Conservation (phyloP, 345 rosid species). For the Eucalyptus erythrocorys region DNA sequence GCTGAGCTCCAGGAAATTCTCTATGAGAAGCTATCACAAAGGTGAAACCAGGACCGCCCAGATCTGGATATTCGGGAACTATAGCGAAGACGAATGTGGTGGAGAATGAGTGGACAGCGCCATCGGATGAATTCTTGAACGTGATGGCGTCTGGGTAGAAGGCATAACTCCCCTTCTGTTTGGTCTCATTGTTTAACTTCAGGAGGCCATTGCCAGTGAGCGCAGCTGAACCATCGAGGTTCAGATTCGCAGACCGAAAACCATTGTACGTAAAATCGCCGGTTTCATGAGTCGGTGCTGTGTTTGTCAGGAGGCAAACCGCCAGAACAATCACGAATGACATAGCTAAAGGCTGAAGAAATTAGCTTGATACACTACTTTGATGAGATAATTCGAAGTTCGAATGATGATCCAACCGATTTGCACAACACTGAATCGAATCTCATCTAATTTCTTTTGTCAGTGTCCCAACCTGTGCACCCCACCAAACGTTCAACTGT, state of each 20-base stretch:
- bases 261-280: not conserved
- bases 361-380: not conserved
- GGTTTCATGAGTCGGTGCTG: not conserved
- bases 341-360: not conserved
- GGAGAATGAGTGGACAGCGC: not conserved
- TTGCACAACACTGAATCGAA: too few relatives aligned
- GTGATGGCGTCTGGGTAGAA: not conserved
- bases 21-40: not conserved
- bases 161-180: not conserved
- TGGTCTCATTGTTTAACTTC: not conserved
- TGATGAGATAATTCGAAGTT: too few relatives aligned
- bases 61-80: not conserved
- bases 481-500: not conserved
- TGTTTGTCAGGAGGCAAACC: not conserved
- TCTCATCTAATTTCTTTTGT: not conserved
- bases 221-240: not conserved
- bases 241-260: not conserved
- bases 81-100: not conserved
- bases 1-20: not conserved
- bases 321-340: not conserved
- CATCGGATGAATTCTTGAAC: not conserved
- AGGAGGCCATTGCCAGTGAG: not conserved
- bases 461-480: not conserved
- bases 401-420: too few relatives aligned
- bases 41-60: not conserved